phyloP scores from a whole-genome alignment of 306 rosid genomes.

The Lotus japonicus region DNA sequence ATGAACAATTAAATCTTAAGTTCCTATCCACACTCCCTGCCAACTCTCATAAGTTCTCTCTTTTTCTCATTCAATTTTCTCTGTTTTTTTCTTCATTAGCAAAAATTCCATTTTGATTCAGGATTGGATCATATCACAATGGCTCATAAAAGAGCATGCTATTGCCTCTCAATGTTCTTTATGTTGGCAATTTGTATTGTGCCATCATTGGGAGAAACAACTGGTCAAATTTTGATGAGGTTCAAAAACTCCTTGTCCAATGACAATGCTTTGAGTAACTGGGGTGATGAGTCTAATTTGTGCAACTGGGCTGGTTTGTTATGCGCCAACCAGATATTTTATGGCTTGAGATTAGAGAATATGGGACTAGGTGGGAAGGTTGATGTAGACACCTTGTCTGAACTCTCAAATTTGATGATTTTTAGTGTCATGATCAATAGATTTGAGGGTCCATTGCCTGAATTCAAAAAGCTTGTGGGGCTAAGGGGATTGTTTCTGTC shows the following conservation, averaged over 20 bases:
- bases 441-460: constrained; percentile 56
- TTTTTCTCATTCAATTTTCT: background rate
- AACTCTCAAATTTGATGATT: constrained; percentile 27
- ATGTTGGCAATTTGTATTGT: background rate
- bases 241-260: constrained; percentile 46
- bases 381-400: constrained; percentile 36
- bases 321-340: constrained; percentile 19
- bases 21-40: constrained; percentile 4
- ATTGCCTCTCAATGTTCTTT: constrained; percentile 7
- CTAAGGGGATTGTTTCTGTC: constrained; percentile 48
- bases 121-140: background rate
- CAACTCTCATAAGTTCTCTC: background rate
- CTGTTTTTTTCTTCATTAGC: background rate
- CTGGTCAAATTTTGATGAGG: constrained; percentile 25
- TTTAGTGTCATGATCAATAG: constrained; percentile 48
- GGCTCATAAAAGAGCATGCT: constrained; percentile 7
- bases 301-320: constrained; percentile 58
- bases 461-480: constrained; percentile 35
- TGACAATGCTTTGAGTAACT: constrained; percentile 23
- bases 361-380: constrained; percentile 48
- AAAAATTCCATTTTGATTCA: background rate
- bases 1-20: constrained; percentile 1
- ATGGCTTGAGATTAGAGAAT: constrained; percentile 36
- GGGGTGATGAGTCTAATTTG: constrained; percentile 41
- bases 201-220: constrained; percentile 13